phyloP scores from a whole-genome alignment of 1,284 basidiomycete species.

The Cryptococcus sp. region DNA sequence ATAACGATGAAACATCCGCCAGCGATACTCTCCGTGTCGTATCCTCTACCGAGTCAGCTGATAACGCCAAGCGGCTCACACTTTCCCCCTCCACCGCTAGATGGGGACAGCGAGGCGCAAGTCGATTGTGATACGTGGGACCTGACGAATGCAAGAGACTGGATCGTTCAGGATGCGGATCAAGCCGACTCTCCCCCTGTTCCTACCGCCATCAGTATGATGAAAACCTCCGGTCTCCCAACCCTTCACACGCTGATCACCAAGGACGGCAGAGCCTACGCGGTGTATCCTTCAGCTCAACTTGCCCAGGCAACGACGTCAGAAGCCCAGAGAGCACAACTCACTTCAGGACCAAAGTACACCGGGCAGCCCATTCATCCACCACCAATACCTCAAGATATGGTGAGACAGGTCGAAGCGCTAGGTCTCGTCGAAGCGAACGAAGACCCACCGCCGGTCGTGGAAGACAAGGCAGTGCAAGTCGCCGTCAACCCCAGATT shows the following conservation, averaged over 20 bases:
- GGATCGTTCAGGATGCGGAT: constrained; percentile 20
- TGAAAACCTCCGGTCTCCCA: constrained; percentile 34
- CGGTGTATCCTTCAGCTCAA: constrained; percentile 37
- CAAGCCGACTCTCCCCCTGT: constrained; percentile 17
- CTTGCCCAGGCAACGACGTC: constrained; percentile 6
- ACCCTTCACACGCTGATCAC: constrained; percentile 47
- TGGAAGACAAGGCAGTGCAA: constrained; percentile 62
- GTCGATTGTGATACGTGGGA: constrained; percentile 50
- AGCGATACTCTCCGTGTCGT: constrained; percentile 40
- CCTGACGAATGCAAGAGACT: constrained; percentile 30
- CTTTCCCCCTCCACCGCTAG: constrained; percentile 47
- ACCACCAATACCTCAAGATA: constrained; percentile 12
- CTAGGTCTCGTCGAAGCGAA: constrained; percentile 58
- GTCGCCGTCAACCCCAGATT: constrained; percentile 80
- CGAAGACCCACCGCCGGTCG: constrained; percentile 69
- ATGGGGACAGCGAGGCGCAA: constrained; percentile 45
- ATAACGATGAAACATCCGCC: constrained; percentile 44
- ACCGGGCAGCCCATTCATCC: constrained; percentile 25
- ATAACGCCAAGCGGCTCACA: constrained; percentile 34
- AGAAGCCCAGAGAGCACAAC: constrained; percentile 10
- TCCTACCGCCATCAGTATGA: constrained; percentile 23
- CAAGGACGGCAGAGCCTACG: constrained; percentile 53
- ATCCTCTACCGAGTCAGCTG: constrained; percentile 38
- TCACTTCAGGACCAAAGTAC: constrained; percentile 19
- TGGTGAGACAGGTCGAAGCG: constrained; percentile 20